Base-by-base conservation (phyloP, 768 basidiomycete genomes). In the Leccinum disarticulatum region DNA sequence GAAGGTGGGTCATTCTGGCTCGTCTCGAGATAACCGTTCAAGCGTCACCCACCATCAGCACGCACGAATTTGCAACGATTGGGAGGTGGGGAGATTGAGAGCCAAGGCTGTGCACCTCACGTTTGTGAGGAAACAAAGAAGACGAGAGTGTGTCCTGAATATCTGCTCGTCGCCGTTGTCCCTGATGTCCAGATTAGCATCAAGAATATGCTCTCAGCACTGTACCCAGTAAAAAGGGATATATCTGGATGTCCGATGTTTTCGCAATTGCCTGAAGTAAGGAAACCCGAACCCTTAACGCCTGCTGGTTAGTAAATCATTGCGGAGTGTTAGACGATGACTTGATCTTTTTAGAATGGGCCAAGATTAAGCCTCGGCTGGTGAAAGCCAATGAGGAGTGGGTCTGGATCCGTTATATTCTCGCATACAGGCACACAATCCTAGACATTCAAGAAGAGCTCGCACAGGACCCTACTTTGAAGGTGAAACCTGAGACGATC, bases 161-260 rank as follows among this genome's bases (percentile, higher is more conserved):
- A n/a, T 38, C 15, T 52, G 3, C 4, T 57, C 28, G 11, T n/a
- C 25, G 19, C 33, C 14, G 19, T 33, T 3, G 9, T 19, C 8
- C 19, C 55, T 66, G 31, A 66, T 22, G 8, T 35, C 7, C 5
- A 30, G 9, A 17, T 33, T 14, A 65, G 60, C 5, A 62, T 66
- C 27, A 41, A 41, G 22, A 1, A 0, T n/a, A 52, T 19, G 22
- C 53, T 65, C 15, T 4, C 4, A 6, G 56, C 50, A 8, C 15
- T 47, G 25, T 58, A 54, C n/a, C 57, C 31, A 52, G 57, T 8
- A 11, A 11, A 19, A 5, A 1, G 11, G 5, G 3, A 22, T 19
- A 10, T n/a, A 17, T 13, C 7, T 27, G 6, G 7, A 11, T 33
- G 4, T 10, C 31, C 10, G 10, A 33, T 5, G 5, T 22, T 66